phyloP scores from a whole-genome alignment of 2,329 filamentous ascomycete genomes.

The Hypoxylon sp. region DNA sequence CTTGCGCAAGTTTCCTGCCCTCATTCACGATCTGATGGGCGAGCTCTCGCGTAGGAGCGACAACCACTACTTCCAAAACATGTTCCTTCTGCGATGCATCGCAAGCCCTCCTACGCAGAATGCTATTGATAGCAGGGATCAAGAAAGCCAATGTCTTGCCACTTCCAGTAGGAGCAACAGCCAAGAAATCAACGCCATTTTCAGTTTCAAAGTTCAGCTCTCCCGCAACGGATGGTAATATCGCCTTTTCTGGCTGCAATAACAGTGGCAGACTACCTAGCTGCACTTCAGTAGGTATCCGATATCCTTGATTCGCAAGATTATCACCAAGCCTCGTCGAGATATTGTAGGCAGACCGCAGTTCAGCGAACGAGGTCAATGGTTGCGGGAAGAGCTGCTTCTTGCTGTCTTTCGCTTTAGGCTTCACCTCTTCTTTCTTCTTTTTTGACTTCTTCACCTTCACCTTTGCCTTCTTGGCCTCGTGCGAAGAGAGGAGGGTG shows the following conservation, averaged over 20 bases:
- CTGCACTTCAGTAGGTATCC: constrained; percentile 92
- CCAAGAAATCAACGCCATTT: constrained; percentile 79
- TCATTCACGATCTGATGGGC: constrained; percentile 87
- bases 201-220: constrained; percentile 53
- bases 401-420: constrained; percentile 68
- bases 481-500: constrained; percentile 75
- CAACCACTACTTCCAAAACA: constrained; percentile 75
- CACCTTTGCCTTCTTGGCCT: constrained; percentile 59
- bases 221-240: constrained; percentile 57
- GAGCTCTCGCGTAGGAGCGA: constrained; percentile 85
- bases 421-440: constrained; percentile 62
- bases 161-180: constrained; percentile 93
- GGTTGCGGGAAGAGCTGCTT: constrained; percentile 83
- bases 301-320: constrained; percentile 86
- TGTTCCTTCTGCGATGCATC: constrained; percentile 62
- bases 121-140: constrained; percentile 85
- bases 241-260: constrained; percentile 69
- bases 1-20: constrained; percentile 82
- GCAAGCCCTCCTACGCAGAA: constrained; percentile 71
- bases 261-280: constrained; percentile 87
- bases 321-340: constrained; percentile 83
- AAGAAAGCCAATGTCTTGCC: constrained; percentile 96
- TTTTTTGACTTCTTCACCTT: constrained; percentile 72
- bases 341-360: constrained; percentile 80
- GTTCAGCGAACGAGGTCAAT: constrained; percentile 80